A percentile compares a stretch with the other conserved stretches of the same genome.
These are phyloP conservation scores for Lentinula lateritia DNA, from an alignment of 768 basidiomycete genomes.

Conservation along the genomic window DNA sequence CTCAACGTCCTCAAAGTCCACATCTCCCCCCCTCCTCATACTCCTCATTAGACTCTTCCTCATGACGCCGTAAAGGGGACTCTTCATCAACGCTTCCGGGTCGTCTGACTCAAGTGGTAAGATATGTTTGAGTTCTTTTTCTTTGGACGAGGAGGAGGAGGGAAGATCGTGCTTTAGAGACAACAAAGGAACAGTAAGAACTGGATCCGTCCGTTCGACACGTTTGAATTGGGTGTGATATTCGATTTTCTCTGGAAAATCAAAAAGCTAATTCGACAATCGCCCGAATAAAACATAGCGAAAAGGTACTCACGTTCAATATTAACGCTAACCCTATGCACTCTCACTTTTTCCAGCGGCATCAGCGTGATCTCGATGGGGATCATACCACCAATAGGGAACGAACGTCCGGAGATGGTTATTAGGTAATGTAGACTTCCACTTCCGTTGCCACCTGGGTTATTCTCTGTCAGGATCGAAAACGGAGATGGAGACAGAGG, in stretches of 20 bases:
- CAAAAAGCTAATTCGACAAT: background rate
- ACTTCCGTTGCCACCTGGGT: constrained; percentile 33
- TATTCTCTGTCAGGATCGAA: background rate
- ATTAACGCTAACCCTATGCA: constrained; percentile 65
- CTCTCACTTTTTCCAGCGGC: constrained; percentile 79
- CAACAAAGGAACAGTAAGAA: constrained; percentile 27
- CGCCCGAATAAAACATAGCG: background rate
- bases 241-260: constrained; percentile 63
- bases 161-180: constrained; percentile 25
- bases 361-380: constrained; percentile 77
- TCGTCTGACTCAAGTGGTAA: constrained; percentile 77
- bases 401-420: constrained; percentile 65
- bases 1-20: background rate
- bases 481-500: background rate
- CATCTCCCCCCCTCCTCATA: background rate
- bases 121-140: constrained; percentile 52
- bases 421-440: constrained; percentile 63
- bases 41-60: constrained; percentile 10
- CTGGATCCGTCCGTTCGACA: constrained; percentile 64
- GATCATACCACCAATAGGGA: constrained; percentile 78
- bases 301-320: constrained; percentile 62
- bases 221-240: constrained; percentile 70
- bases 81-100: constrained; percentile 52
- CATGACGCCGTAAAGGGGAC: constrained; percentile 56
- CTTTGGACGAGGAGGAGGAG: constrained; percentile 54